Base-by-base conservation (phyloP, 352 stramenopile species). In the Globisporangium spiculum region DNA sequence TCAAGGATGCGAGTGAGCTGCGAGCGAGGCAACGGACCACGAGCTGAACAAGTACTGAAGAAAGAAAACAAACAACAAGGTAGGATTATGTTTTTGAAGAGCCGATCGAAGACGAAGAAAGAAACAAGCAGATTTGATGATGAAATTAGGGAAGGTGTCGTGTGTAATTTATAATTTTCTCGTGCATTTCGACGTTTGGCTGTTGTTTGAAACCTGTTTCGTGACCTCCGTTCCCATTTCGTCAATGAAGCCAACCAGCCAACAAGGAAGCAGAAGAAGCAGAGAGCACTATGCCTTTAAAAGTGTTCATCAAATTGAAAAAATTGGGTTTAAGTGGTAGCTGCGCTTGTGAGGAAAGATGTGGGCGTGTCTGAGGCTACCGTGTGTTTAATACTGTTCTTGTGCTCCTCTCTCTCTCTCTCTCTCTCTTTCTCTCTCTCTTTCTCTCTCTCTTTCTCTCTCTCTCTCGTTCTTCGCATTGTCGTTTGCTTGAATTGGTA, bases 151-250 rank as follows among this genome's bases (percentile, higher is more conserved):
- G 30, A 22, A 54, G 36, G 12, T 60, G 48, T 46, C 57, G 65
- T 69, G 65, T 70, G 69, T 75, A 74, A 75, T 69, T 75, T 75
- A 75, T 75, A 63, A 66, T 73, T 70, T 61, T 55, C 44, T 57
- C 26, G 36, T 63, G 62, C 50, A 61, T 60, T 26, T 55, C 22
- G 60, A 24, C n/a, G 36, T 50, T 36, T n/a, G 41, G 1, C 6
- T 50, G 41, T 50, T 50, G 38, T 32, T 32, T 32, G 30, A 32
- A 32, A 32, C 30, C 30, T 32, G 30, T 20, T 46, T 46, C 38
- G 12, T 20, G 12, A 5, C 38, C 10, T 38, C 36, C 36, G 12
- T 44, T 7, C 3, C 20, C 38, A 46, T 4, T 46, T 20, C 38
- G 16, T 20, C 14, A 46, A 46, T 14, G 7, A 36, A 36, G 32